Conservation (phyloP, 2,329 filamentous ascomycete genomes). For the Aspergillus sp. region DNA sequence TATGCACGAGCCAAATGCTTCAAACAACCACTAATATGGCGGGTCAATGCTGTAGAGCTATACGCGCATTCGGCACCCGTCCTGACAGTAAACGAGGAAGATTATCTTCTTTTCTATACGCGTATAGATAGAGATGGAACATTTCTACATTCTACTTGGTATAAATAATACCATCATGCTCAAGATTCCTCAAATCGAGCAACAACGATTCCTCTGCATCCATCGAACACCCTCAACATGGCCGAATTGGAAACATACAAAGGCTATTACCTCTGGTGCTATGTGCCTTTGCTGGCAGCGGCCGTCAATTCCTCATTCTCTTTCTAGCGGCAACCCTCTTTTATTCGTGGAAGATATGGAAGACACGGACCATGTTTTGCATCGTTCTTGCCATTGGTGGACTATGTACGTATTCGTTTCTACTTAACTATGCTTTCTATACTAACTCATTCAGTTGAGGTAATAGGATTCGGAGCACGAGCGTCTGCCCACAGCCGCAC, state of each 20-base stretch:
- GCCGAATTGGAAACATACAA: conserved; percentile 11
- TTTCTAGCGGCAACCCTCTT: conserved; percentile 20
- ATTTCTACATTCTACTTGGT: neutral
- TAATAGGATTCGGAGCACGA: conserved; percentile 21
- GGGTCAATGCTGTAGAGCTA: neutral
- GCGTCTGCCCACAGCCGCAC: conserved; percentile 15
- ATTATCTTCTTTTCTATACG: neutral
- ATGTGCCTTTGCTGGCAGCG: conserved; percentile 21
- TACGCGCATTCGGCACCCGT: conserved; percentile 5
- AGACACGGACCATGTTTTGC: conserved; percentile 23
- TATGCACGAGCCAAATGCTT: conserved; percentile 12
- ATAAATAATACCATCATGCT: neutral
- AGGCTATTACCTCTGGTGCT: conserved; percentile 20
- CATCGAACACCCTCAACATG: conserved; percentile 6
- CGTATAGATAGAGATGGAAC: neutral
- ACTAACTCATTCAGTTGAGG: conserved; percentile 27
- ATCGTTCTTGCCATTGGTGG: conserved; percentile 29
- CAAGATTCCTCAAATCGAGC: neutral
- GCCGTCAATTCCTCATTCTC: conserved; percentile 18
- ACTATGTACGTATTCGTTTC: conserved; percentile 23
- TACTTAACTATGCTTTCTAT: neutral
- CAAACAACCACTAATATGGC: neutral
- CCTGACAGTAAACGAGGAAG: too few species aligned
- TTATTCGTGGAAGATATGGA: conserved; percentile 24
- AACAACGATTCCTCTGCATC: neutral